Conservation (phyloP, 805 yeast genomes). For the Tetrapisispora taiwanensis region DNA sequence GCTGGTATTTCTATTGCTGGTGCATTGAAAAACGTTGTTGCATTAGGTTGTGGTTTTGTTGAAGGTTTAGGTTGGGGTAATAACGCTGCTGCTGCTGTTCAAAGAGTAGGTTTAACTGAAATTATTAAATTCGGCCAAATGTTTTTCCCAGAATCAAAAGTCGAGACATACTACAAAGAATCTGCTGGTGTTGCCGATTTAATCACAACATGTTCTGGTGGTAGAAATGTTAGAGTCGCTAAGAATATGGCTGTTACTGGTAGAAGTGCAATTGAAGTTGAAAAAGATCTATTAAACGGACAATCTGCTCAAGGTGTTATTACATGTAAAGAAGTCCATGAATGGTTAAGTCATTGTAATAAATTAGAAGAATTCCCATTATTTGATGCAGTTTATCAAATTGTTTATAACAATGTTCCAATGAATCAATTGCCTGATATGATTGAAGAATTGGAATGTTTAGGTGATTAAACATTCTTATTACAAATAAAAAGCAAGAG, state of each 20-base stretch:
- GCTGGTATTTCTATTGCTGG: constrained; percentile 95
- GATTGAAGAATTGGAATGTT: constrained; percentile 38
- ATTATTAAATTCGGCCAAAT: constrained; percentile 72
- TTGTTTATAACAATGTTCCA: constrained; percentile 61
- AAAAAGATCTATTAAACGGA: constrained; percentile 78
- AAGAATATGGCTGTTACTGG: constrained; percentile 72
- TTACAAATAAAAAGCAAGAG: too few relatives aligned
- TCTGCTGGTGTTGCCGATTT: constrained; percentile 96
- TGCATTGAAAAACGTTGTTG: constrained; percentile 91
- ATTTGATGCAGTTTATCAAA: constrained; percentile 58
- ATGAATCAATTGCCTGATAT: constrained; percentile 66
- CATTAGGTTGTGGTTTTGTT: constrained; percentile 92
- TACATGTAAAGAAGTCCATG: constrained; percentile 85
- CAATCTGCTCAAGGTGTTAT: constrained; percentile 93
- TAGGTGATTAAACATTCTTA: constrained; percentile 7
- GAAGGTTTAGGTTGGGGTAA: constrained; percentile 99
- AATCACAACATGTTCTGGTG: constrained; percentile 94
- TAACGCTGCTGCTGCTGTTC: constrained; percentile 93
- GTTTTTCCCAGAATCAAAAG: constrained; percentile 64
- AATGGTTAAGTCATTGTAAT: constrained; percentile 43
- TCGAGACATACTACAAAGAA: constrained; percentile 82
- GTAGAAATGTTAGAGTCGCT: constrained; percentile 89
- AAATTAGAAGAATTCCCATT: constrained; percentile 61
- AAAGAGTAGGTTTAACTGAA: constrained; percentile 89
- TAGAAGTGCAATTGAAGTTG: constrained; percentile 69